These are phyloP conservation scores for Comarum palustre DNA, from an alignment of 306 rosid species.

Conservation along the genomic window DNA sequence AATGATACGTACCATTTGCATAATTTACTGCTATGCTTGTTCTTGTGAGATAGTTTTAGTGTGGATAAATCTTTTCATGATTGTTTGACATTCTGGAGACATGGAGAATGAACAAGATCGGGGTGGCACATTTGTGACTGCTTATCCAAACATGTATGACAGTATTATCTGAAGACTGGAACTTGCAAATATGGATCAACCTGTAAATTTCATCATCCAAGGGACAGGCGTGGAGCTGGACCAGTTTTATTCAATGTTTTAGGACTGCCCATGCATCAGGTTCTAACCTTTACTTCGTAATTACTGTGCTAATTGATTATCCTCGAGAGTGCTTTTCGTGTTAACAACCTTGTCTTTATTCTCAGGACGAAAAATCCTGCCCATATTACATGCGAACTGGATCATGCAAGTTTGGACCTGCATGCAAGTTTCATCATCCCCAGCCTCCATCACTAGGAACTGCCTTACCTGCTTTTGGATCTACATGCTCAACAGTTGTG, in stretches of 20 bases:
- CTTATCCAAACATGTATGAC: conserved; percentile 33
- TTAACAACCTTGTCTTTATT: conserved; percentile 10
- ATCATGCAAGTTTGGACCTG: conserved; percentile 83
- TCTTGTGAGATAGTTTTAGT: neutral
- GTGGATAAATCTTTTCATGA: neutral
- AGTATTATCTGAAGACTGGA: conserved; percentile 97
- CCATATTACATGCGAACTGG: conserved; percentile 89
- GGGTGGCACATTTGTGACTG: conserved; percentile 18
- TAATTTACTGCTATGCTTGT: neutral
- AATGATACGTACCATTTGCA: neutral
- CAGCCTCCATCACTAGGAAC: conserved; percentile 57
- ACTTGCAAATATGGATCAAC: conserved; percentile 95
- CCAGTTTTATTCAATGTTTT: conserved; percentile 69
- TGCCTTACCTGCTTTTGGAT: conserved; percentile 45
- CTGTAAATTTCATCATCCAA: conserved; percentile 94
- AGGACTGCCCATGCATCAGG: conserved; percentile 96
- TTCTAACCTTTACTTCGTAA: conserved; percentile 21
- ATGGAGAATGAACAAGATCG: neutral
- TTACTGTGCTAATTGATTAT: neutral
- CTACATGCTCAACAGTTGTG: conserved; percentile 44
- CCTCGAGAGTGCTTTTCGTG: neutral
- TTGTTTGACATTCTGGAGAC: conserved; percentile 13
- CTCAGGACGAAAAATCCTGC: conserved; percentile 82
- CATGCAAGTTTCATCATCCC: conserved; percentile 94
- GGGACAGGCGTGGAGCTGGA: conserved; percentile 92